phyloP scores from a whole-genome alignment of 768 basidiomycete genomes.

The Auricularia auricula-judae region DNA sequence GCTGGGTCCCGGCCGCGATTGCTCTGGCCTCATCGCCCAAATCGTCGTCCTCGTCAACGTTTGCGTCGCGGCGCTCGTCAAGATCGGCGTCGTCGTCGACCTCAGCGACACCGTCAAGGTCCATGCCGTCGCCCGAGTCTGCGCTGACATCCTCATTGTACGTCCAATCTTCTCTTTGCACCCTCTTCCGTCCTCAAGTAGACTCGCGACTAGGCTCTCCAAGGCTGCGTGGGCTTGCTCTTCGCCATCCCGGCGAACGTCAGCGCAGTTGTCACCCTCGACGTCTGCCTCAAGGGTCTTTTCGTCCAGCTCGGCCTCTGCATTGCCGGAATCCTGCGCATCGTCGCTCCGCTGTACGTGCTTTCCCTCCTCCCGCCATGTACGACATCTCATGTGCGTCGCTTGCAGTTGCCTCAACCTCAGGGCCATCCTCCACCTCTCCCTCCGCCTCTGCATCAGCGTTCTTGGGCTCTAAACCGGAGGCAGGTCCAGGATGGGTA shows the following conservation, averaged over 20 bases:
- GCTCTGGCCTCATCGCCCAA: not conserved
- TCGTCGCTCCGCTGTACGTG: not conserved
- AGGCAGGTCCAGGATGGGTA: not conserved
- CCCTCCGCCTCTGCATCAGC: not conserved
- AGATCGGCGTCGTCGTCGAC: not conserved
- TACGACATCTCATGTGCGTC: not conserved
- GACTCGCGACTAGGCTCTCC: not conserved
- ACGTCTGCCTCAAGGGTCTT: not conserved
- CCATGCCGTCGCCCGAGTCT: not conserved
- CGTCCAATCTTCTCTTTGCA: not conserved
- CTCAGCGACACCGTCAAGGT: not conserved
- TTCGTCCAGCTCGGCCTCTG: not conserved
- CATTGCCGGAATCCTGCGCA: not conserved
- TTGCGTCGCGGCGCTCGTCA: not conserved
- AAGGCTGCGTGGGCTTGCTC: not conserved
- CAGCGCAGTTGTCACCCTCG: not conserved
- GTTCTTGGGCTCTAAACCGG: not conserved
- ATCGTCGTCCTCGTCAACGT: constrained; percentile 1
- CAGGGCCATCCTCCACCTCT: not conserved
- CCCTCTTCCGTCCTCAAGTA: not conserved
- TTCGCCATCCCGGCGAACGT: not conserved
- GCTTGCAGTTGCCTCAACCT: not conserved
- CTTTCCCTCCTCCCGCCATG: not conserved
- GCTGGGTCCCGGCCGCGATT: not conserved
- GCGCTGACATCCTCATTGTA: not conserved